Conservation (phyloP, 176 grass and related monocot genomes). For the Ensete glaucum region DNA sequence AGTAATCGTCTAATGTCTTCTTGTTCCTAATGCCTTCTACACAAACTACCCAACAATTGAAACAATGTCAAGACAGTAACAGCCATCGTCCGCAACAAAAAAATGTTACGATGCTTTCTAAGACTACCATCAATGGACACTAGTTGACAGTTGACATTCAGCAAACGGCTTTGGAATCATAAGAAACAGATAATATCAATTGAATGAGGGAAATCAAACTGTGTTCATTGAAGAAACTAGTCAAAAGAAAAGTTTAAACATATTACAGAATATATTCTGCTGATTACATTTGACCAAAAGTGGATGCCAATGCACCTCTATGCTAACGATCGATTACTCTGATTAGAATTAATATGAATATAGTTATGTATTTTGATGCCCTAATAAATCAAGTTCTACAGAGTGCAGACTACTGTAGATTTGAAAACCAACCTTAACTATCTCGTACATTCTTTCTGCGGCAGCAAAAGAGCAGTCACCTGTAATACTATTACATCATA, state of each 20-base stretch:
- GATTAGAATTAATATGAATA: neutral
- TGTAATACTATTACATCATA: constrained; percentile 32
- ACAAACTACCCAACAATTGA: neutral
- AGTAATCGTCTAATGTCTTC: neutral
- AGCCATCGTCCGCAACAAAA: too few relatives aligned
- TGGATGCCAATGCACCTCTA: neutral
- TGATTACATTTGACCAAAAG: neutral
- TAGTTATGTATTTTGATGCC: neutral
- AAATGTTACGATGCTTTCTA: neutral
- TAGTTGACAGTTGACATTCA: neutral
- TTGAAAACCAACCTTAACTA: constrained; percentile 62
- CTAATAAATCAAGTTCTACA: neutral
- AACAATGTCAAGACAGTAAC: neutral
- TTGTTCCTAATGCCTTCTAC: neutral
- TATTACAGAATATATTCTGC: neutral
- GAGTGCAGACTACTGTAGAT: neutral
- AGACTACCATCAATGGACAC: neutral
- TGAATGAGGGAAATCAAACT: neutral
- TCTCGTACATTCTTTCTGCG: constrained; percentile 67
- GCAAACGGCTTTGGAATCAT: neutral
- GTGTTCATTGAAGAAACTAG: too few relatives aligned
- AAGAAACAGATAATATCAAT: neutral
- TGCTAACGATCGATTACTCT: neutral
- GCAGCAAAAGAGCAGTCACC: constrained; percentile 71
- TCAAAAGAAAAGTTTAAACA: too few relatives aligned